Evolutionary conservation across 352 stramenopile species (phyloP).

Genomic region (Detonula confervacea): DNA sequence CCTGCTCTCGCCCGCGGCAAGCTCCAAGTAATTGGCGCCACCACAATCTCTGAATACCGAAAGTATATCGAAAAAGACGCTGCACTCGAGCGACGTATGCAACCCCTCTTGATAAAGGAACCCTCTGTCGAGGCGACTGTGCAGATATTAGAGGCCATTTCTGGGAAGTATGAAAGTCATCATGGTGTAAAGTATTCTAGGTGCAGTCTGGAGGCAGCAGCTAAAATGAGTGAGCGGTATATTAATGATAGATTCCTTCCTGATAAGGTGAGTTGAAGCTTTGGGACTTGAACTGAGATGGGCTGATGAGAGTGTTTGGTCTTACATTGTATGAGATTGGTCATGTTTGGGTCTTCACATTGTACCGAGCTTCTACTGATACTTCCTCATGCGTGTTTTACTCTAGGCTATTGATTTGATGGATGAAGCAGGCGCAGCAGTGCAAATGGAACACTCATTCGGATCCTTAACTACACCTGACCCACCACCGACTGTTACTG

Average conservation of each 20-base stretch:
- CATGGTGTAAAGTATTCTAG: slow-evolving; percentile 95
- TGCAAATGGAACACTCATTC: slow-evolving; percentile 83
- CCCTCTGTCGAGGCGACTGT: slow-evolving; percentile 94
- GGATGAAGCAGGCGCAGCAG: slow-evolving; percentile 91
- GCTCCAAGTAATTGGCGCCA: slow-evolving; percentile 97
- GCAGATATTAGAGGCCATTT: slow-evolving; percentile 94
- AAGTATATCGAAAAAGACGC: slow-evolving; percentile 98
- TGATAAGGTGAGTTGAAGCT: slow-evolving; percentile 91
- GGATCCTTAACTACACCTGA: slow-evolving; percentile 16
- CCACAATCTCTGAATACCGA: slow-evolving; percentile 97
- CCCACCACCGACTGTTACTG: slow-evolving; percentile 59
- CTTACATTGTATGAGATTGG: too few species aligned
- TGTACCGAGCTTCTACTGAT: too few species aligned
- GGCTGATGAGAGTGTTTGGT: too few species aligned
- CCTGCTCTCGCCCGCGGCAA: slow-evolving; percentile 95
- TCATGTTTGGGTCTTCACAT: too few species aligned
- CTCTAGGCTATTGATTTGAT: slow-evolving; percentile 92
- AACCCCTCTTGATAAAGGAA: slow-evolving; percentile 94
- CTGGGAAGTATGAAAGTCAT: slow-evolving; percentile 96
- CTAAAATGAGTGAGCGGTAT: slow-evolving; percentile 92
- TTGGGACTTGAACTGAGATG: neutral
- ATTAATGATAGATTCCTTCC: slow-evolving; percentile 94
- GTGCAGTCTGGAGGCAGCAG: slow-evolving; percentile 91
- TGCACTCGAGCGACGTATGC: slow-evolving; percentile 97
- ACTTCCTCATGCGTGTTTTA: too few species aligned